Base-by-base conservation (phyloP, 192 early-diverging fungal species). In the Gamsiella multidivaricata region DNA sequence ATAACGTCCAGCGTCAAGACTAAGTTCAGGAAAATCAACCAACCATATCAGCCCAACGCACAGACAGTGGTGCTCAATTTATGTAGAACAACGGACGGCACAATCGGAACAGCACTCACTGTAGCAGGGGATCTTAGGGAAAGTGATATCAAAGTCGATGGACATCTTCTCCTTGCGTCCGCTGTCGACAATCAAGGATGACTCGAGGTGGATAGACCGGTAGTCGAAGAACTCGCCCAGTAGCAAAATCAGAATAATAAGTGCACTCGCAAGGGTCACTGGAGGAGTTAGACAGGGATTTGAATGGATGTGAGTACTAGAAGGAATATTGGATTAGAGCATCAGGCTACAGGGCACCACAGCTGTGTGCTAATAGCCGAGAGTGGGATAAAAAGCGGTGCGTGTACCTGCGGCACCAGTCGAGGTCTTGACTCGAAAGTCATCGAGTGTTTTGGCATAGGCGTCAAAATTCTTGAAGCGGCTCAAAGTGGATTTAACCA, bases 371-470 rank as follows among this genome's bases (percentile, higher is more conserved):
- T n/a, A n/a, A n/a, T n/a, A n/a, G n/a, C n/a, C n/a, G n/a, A n/a
- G n/a, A n/a, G n/a, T n/a, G n/a, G n/a, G n/a, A n/a, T n/a, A n/a
- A n/a, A n/a, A n/a, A n/a, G n/a, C n/a, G n/a, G n/a, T n/a, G n/a
- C 31, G 33, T 11, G 18, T 78, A 78, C 74, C 74, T 51, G 28
- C 28, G 14, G 74, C 74, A 58, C 74, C 74, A 12, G 74, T 78
- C 34, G 65, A 68, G 29, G 74, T 78, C 74, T 78, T 78, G 65
- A 78, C 74, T 45, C 74, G 86, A 84, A 98, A 97, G 83, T 99
- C 95, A 61, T 99, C 97, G 22, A 97, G 84, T 3, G 96, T 96
- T 72, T 99, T 99, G 14, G 96, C 96, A 66, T 98, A 99, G n/a
- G 88, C 91, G 59, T 95, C 93, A 66, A 93, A 86, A 59, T 80